Percentiles rank a stretch among this genome's conserved stretches.
Conservation (phyloP, 2,329 filamentous ascomycete species). For the Berkeleyomyces rouxiae region DNA sequence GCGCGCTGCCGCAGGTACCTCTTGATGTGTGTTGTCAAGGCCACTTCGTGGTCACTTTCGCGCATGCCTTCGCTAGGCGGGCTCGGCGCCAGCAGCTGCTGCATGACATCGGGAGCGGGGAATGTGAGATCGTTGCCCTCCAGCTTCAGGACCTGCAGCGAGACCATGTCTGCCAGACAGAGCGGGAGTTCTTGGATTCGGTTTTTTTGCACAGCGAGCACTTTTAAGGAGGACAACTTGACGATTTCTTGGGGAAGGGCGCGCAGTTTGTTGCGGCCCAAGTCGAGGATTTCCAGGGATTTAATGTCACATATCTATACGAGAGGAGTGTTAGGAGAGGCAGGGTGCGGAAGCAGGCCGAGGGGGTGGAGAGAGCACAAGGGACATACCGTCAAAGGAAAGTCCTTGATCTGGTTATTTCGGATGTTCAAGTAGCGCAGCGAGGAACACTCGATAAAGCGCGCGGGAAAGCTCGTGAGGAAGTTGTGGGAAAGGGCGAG, state of each 20-base stretch:
- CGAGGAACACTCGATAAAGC: conserved; percentile 60
- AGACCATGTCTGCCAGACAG: conserved; percentile 77
- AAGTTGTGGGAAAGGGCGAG: conserved; percentile 71
- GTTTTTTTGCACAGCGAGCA: conserved; percentile 76
- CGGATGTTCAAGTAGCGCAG: conserved; percentile 67
- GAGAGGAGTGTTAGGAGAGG: neutral
- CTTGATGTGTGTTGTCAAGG: conserved; percentile 44
- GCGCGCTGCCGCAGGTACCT: conserved; percentile 39
- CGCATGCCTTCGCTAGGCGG: conserved; percentile 40
- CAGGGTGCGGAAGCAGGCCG: neutral
- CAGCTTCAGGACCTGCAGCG: conserved; percentile 75
- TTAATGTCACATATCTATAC: conserved; percentile 66
- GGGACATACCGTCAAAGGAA: conserved; percentile 36
- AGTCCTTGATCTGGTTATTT: conserved; percentile 54
- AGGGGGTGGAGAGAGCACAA: neutral
- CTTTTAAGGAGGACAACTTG: conserved; percentile 70
- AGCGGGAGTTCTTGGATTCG: conserved; percentile 69
- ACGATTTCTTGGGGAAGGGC: conserved; percentile 63
- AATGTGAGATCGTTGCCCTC: conserved; percentile 76
- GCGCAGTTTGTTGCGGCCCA: conserved; percentile 74
- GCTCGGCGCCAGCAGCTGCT: conserved; percentile 36
- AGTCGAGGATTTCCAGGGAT: conserved; percentile 80
- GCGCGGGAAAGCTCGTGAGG: conserved; percentile 48
- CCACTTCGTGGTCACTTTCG: conserved; percentile 48
- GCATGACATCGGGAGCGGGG: conserved; percentile 52